Evolutionary conservation across 495 filamentous ascomycete species (phyloP).

Genomic region (Neurospora terricola): DNA sequence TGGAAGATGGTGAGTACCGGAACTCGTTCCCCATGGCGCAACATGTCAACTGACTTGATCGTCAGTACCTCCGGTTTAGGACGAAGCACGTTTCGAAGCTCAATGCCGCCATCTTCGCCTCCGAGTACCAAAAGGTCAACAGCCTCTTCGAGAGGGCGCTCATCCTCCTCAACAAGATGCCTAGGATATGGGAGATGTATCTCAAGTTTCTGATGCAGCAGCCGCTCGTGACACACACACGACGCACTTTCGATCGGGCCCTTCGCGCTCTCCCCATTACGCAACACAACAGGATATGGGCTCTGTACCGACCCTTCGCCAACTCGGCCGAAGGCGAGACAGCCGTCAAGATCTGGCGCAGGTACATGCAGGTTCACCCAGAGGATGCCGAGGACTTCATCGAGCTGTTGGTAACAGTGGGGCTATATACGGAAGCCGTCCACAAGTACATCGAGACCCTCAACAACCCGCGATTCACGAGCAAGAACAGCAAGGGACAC

Average conservation of each 20-base stretch:
- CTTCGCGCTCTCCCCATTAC: slow-evolving; percentile 91
- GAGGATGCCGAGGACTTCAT: slow-evolving; percentile 96
- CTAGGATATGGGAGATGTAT: slow-evolving; percentile 97
- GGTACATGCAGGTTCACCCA: slow-evolving; percentile 97
- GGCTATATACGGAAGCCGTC: slow-evolving; percentile 83
- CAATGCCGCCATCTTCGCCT: slow-evolving; percentile 70
- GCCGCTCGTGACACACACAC: slow-evolving; percentile 81
- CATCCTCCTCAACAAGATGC: slow-evolving; percentile 98
- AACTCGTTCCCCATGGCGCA: not conserved
- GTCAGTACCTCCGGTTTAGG: slow-evolving; percentile 77
- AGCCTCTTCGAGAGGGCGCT: slow-evolving; percentile 89
- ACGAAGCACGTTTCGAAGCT: slow-evolving; percentile 72
- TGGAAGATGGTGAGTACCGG: slow-evolving; percentile 76
- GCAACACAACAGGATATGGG: slow-evolving; percentile 97
- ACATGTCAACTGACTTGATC: not conserved
- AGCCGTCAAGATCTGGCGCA: slow-evolving; percentile 83
- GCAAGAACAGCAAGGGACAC: slow-evolving; percentile 86
- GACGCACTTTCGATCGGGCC: slow-evolving; percentile 88
- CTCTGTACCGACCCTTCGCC: slow-evolving; percentile 82
- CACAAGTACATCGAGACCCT: slow-evolving; percentile 89
- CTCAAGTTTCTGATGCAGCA: slow-evolving; percentile 83
- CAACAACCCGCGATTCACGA: slow-evolving; percentile 84
- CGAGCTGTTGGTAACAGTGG: slow-evolving; percentile 70
- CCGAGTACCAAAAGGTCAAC: slow-evolving; percentile 90
- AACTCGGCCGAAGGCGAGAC: slow-evolving; percentile 87